phyloP scores from a whole-genome alignment of 2,329 filamentous ascomycete species.

The Fusarium newnesense region DNA sequence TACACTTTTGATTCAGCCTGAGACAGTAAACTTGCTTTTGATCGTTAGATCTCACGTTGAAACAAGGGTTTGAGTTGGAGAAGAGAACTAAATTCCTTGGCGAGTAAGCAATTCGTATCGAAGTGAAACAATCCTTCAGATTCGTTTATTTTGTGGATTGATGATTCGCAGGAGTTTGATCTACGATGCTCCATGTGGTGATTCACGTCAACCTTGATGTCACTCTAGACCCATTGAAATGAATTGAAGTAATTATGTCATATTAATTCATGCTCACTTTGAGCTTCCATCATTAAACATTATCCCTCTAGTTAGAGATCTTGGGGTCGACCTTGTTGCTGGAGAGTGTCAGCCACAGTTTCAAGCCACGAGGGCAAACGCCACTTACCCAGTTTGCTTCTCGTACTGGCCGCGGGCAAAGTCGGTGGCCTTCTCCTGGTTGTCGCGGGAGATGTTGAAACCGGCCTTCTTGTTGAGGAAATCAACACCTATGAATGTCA shows the following conservation, averaged over 20 bases:
- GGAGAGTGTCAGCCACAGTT: slow-evolving; percentile 7
- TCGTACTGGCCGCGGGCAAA: slow-evolving; percentile 49
- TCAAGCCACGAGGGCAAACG: neutral
- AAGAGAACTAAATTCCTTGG: slow-evolving; percentile 1
- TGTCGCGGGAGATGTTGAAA: slow-evolving; percentile 47
- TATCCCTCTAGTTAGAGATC: slow-evolving; percentile 49
- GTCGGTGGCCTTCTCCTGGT: slow-evolving; percentile 54
- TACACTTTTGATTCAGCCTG: neutral
- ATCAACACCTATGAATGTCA: slow-evolving; percentile 42
- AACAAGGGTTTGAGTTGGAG: neutral
- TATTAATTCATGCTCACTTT: slow-evolving; percentile 37
- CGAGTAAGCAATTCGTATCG: slow-evolving; percentile 4
- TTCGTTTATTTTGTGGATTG: slow-evolving; percentile 11
- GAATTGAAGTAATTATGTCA: slow-evolving; percentile 1
- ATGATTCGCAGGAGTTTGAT: neutral
- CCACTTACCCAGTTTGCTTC: slow-evolving; percentile 51
- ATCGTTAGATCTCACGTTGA: neutral
- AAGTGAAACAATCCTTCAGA: neutral
- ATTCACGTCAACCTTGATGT: slow-evolving; percentile 2
- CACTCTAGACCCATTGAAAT: neutral
- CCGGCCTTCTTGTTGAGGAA: slow-evolving; percentile 49
- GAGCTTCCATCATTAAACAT: slow-evolving; percentile 22
- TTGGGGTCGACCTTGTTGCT: slow-evolving; percentile 44
- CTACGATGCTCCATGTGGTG: neutral
- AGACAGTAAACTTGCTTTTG: neutral